These are phyloP conservation scores for Pulicaria dysenterica DNA, from an alignment of 129 eudicot genomes.

Conservation along the genomic window DNA sequence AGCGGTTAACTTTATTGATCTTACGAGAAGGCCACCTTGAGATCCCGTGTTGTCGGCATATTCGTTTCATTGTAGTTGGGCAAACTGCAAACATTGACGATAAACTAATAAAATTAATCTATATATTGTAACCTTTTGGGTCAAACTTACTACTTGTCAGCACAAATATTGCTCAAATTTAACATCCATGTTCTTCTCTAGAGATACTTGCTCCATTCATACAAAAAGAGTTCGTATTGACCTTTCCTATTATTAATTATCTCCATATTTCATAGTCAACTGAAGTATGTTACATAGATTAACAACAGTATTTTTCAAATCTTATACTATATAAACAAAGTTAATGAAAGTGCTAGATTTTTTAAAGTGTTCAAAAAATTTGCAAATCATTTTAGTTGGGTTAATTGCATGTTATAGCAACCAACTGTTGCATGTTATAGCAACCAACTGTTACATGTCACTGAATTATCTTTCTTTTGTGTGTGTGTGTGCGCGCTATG, in stretches of 20 bases:
- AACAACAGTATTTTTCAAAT: background rate
- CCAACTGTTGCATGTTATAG: background rate
- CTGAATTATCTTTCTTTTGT: background rate
- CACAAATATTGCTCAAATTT: background rate
- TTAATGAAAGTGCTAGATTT: background rate
- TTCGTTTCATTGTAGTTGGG: conserved; percentile 97
- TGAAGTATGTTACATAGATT: too few relatives aligned
- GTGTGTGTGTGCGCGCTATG: too few relatives aligned
- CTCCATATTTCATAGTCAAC: too few relatives aligned
- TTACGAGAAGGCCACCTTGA: conserved; percentile 98
- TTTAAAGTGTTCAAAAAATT: background rate
- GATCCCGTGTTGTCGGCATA: conserved; percentile 95
- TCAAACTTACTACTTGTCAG: background rate
- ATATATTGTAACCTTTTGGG: background rate
- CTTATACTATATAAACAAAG: background rate
- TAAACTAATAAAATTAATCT: conserved; percentile 21
- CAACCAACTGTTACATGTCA: background rate
- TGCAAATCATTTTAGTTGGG: background rate
- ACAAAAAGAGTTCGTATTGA: background rate
- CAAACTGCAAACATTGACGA: conserved; percentile 65
- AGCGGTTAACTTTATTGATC: conserved; percentile 90
- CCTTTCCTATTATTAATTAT: background rate
- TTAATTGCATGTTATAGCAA: background rate
- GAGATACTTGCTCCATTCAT: background rate
- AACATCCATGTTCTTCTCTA: too few relatives aligned